These are phyloP conservation scores for Fraxinus albicans DNA, from an alignment of 305 asterid species.

Conservation along the genomic window DNA sequence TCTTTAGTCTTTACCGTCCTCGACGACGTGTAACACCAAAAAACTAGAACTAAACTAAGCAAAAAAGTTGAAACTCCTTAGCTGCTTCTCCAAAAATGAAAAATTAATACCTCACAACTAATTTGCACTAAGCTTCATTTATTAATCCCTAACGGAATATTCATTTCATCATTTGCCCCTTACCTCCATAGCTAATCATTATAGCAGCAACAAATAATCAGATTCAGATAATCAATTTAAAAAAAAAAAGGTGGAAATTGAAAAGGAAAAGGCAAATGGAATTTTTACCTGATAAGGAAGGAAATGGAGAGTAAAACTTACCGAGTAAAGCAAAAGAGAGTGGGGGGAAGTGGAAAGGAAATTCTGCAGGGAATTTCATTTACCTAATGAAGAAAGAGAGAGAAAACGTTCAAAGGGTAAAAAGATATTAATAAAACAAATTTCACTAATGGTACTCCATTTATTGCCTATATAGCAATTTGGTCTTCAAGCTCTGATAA, in stretches of 20 bases:
- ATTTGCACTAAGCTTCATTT: background rate
- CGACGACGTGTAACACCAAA: background rate
- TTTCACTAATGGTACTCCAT: background rate
- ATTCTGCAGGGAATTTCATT: background rate
- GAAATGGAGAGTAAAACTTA: background rate
- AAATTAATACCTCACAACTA: background rate
- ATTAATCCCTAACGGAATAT: background rate
- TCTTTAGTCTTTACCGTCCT: background rate
- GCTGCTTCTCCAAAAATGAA: conserved; percentile 6
- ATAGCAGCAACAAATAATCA: background rate
- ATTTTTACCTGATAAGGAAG: background rate
- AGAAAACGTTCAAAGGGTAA: background rate
- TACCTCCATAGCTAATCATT: conserved; percentile 5
- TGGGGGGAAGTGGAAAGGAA: background rate
- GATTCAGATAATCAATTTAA: background rate
- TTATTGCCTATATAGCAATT: background rate
- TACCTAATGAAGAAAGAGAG: background rate
- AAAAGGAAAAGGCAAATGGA: background rate
- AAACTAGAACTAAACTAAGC: background rate
- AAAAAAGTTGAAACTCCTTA: background rate
- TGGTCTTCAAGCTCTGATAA: background rate
- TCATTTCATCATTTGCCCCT: background rate
- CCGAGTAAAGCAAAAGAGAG: background rate
- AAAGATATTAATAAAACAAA: background rate
- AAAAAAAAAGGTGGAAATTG: background rate